These are phyloP conservation scores for Lipomyces chichibuensis DNA, from an alignment of 805 yeast species.

Conservation along the genomic window DNA sequence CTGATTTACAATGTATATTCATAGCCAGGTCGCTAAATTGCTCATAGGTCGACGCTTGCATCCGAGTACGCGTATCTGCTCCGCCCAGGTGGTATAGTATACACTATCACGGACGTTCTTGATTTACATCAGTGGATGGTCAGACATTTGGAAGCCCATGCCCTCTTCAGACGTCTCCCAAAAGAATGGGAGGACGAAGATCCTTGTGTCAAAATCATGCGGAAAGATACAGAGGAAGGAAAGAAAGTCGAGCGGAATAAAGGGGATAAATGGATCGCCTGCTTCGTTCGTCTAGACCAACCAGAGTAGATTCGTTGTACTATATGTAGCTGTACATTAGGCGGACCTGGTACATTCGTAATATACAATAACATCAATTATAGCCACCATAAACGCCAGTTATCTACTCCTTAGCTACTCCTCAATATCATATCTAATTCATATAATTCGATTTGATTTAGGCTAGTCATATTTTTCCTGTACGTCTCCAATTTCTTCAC, in stretches of 20 bases:
- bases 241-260: conserved; percentile 90
- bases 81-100: conserved; percentile 81
- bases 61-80: conserved; percentile 92
- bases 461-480: conserved; percentile 12
- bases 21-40: not conserved
- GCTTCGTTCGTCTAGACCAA: conserved; percentile 45
- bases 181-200: conserved; percentile 81
- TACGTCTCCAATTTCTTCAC: conserved; percentile 21
- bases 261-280: conserved; percentile 86
- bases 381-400: not conserved
- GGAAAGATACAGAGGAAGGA: conserved; percentile 95
- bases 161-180: conserved; percentile 79
- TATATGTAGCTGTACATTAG: not conserved
- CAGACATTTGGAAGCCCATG: conserved; percentile 84
- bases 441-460: conserved; percentile 14
- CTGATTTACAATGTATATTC: not conserved
- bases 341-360: not conserved
- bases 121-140: conserved; percentile 98
- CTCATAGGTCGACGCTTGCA: conserved; percentile 59
- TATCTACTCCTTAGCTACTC: not conserved
- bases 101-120: conserved; percentile 93
- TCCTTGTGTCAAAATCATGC: conserved; percentile 83
- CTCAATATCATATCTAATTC: conserved; percentile 18
- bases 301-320: conserved; percentile 18
- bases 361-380: not conserved